Conservation (phyloP, 2,329 filamentous ascomycete species). For the Xylaria sp. region DNA sequence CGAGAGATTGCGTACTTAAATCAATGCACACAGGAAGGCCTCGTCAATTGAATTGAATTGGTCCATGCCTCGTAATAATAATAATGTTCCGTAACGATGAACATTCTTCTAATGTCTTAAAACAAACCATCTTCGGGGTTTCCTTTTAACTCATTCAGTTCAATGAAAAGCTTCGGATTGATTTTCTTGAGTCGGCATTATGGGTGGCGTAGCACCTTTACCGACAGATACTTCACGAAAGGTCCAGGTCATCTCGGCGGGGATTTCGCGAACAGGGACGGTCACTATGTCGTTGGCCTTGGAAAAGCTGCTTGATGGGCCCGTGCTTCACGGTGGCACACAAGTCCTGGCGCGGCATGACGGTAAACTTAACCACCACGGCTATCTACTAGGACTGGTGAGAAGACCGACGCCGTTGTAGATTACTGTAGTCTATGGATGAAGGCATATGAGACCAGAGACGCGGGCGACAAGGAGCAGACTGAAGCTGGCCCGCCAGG, state of each 20-base stretch:
- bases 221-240: constrained; percentile 36
- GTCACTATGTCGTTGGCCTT: constrained; percentile 53
- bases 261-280: constrained; percentile 52
- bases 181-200: constrained; percentile 1
- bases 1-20: no score
- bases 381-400: neutral
- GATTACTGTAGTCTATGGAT: constrained; percentile 29
- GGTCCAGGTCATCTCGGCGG: constrained; percentile 47
- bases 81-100: no score
- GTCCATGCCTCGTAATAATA: no score
- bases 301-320: constrained; percentile 49
- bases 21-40: no score
- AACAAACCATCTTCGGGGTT: no score
- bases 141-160: neutral
- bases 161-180: neutral
- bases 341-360: constrained; percentile 41
- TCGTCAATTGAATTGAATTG: no score
- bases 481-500: constrained; percentile 28
- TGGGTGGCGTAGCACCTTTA: constrained; percentile 35
- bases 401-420: constrained; percentile 1
- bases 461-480: constrained; percentile 25
- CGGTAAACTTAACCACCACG: constrained; percentile 25
- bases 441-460: constrained; percentile 28
- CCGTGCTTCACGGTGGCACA: constrained; percentile 53
- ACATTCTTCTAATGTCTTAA: no score